phyloP scores from a whole-genome alignment of 73 alveolate genomes.

The Urostyla sp. region DNA sequence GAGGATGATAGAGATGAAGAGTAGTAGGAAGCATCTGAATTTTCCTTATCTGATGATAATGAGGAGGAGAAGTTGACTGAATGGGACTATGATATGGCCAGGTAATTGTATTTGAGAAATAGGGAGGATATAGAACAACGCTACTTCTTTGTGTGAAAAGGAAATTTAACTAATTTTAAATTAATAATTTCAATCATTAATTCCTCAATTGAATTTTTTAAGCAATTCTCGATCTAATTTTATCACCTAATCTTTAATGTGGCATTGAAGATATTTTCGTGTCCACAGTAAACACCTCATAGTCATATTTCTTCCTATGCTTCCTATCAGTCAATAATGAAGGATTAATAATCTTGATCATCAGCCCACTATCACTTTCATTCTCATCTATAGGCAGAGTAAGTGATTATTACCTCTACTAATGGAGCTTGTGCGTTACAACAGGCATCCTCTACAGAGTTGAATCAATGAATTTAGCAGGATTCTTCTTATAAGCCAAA shows the following conservation, averaged over 20 bases:
- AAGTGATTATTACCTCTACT: background rate
- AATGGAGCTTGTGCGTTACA: background rate
- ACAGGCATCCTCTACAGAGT: slow-evolving; percentile 34
- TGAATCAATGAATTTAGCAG: slow-evolving; percentile 14
- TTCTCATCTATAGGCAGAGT: background rate
- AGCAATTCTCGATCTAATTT: slow-evolving; percentile 1
- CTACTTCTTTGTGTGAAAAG: slow-evolving; percentile 9
- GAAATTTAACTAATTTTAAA: background rate
- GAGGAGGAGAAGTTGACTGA: slow-evolving; percentile 30
- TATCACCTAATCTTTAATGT: slow-evolving; percentile 19
- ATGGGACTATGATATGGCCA: background rate
- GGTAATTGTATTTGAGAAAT: slow-evolving; percentile 3
- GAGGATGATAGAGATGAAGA: slow-evolving; percentile 1
- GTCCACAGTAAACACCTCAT: slow-evolving; percentile 19
- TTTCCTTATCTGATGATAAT: slow-evolving; percentile 39
- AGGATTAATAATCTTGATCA: slow-evolving; percentile 1
- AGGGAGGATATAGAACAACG: slow-evolving; percentile 16
- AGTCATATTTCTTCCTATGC: slow-evolving; percentile 14
- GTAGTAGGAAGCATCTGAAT: slow-evolving; percentile 20
- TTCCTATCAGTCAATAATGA: background rate
- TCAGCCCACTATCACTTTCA: slow-evolving; percentile 4
- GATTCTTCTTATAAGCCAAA: slow-evolving; percentile 39
- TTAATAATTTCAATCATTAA: background rate
- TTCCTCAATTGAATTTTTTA: background rate
- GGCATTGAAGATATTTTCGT: slow-evolving; percentile 34